Base-by-base conservation (phyloP, 2,329 filamentous ascomycete genomes). In the Colletotrichum lindemuthianum region DNA sequence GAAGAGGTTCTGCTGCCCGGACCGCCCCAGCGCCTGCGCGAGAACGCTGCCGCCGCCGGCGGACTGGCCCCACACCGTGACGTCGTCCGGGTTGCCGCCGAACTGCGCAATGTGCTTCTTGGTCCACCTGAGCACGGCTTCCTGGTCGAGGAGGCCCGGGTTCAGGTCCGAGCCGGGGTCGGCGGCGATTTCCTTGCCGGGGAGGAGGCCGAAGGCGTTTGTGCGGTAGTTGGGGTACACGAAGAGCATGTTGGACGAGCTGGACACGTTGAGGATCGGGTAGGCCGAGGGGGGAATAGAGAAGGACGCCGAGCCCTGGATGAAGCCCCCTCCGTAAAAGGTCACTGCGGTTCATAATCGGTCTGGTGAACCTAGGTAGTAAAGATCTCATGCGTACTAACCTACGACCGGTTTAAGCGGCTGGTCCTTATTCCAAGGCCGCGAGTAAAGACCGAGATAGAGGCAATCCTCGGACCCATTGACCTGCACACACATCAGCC, bases 381-480 rank as follows among this genome's bases (percentile, higher is more conserved):
- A 10, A 6, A 15, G 12, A 43, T n/a, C 40, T 1, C 10, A 43
- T 13, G 12, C 7, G 40, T n/a, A 6, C 40, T n/a, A n/a, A 43
- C 41, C 41, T 0, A 90, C 79, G 0, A 90, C 86, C 0, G 87
- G 87, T 3, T 84, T 78, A 4, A 82, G 78, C 1, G 81, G 73
- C n/a, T 78, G 70, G 2, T 71, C 71, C 1, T 59, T 24, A 0
- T 71, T 75, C 86, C 86, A 89, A 3, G 86, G 87, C 0, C 86
- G 81, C 5, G 84, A 82, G 73, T 87, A 89, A 0, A 90, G 75
- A 10, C 85, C 85, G 2, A 90, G 79, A 65, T 88, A 88, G 12
- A 89, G 76, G 68, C 87, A 89, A 69, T 89, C 86, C 76, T 89
- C 87, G 24, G 80, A 80, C 11, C 82, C 82, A 47, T 84, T 85